Conservation (phyloP, 106 monocot genomes). For the Platanthera guangdongensis region DNA sequence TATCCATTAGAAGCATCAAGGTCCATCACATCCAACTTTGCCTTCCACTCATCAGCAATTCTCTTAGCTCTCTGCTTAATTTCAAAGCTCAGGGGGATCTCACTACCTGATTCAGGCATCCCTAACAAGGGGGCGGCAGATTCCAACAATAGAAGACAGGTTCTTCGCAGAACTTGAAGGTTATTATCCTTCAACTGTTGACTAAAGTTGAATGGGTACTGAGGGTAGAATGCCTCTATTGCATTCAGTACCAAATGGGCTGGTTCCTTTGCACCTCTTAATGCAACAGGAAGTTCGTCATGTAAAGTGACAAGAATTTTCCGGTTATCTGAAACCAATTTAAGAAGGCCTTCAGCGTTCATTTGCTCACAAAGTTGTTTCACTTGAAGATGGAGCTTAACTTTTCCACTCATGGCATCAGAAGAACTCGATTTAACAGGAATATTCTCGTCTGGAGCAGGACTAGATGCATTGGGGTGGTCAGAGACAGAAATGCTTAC, state of each 20-base stretch:
- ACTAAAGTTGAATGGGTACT: slow-evolving; percentile 25
- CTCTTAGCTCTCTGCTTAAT: slow-evolving; percentile 47
- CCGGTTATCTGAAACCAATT: slow-evolving; percentile 50
- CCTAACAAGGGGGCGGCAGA: slow-evolving; percentile 23
- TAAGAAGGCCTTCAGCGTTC: slow-evolving; percentile 65
- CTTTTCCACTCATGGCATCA: slow-evolving; percentile 25
- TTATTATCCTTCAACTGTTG: slow-evolving; percentile 22
- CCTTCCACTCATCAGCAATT: slow-evolving; percentile 52
- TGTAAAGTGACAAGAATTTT: slow-evolving; percentile 29
- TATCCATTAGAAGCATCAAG: slow-evolving; percentile 41
- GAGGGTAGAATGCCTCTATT: slow-evolving; percentile 47
- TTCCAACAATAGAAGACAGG: slow-evolving; percentile 60
- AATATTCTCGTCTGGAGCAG: slow-evolving; percentile 27
- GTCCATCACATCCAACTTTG: slow-evolving; percentile 34
- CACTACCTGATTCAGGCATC: slow-evolving; percentile 9
- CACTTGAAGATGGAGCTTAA: slow-evolving; percentile 37
- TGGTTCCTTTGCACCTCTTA: slow-evolving; percentile 57
- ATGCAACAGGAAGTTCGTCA: slow-evolving; percentile 44
- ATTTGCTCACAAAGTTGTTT: slow-evolving; percentile 62
- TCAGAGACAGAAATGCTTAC: slow-evolving; percentile 34
- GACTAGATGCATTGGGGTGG: slow-evolving; percentile 19
- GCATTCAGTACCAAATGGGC: slow-evolving; percentile 60
- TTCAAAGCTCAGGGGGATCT: slow-evolving; percentile 29
- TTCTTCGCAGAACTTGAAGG: slow-evolving; percentile 41
- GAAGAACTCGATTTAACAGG: slow-evolving; percentile 25